phyloP scores from a whole-genome alignment of 257 asterid genomes.

The Solanum clarkiae region DNA sequence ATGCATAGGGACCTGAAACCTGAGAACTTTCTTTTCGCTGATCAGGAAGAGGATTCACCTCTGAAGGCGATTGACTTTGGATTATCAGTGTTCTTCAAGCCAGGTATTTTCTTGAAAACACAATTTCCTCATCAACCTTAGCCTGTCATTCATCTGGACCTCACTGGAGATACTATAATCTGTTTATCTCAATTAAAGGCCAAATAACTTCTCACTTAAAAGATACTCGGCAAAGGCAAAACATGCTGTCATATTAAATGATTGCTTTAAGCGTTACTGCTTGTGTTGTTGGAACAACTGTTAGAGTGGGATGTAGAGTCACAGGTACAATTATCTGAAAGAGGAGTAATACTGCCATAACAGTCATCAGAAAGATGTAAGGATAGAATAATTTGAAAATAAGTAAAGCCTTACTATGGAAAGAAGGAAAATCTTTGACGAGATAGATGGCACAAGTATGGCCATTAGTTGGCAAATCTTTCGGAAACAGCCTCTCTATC shows the following conservation, averaged over 20 bases:
- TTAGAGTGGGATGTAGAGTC: not conserved
- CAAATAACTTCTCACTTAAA: not conserved
- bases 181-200: not conserved
- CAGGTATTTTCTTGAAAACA: slow-evolving; percentile 35
- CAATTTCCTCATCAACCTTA: not conserved
- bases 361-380: not conserved
- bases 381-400: not conserved
- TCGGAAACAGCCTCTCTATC: too few relatives aligned
- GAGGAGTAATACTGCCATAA: not conserved
- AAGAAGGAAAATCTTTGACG: not conserved
- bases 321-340: not conserved
- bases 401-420: not conserved
- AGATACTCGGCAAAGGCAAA: not conserved
- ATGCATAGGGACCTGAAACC: slow-evolving; percentile 91
- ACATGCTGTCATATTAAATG: not conserved
- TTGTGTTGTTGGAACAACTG: not conserved
- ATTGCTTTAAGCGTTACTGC: not conserved
- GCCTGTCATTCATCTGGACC: not conserved
- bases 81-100: slow-evolving; percentile 71
- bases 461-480: not conserved
- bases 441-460: not conserved
- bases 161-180: not conserved
- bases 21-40: slow-evolving; percentile 65
- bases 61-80: slow-evolving; percentile 79
- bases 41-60: slow-evolving; percentile 54